phyloP scores from a whole-genome alignment of 176 grass and related monocot genomes.

The Zoysia japonica region DNA sequence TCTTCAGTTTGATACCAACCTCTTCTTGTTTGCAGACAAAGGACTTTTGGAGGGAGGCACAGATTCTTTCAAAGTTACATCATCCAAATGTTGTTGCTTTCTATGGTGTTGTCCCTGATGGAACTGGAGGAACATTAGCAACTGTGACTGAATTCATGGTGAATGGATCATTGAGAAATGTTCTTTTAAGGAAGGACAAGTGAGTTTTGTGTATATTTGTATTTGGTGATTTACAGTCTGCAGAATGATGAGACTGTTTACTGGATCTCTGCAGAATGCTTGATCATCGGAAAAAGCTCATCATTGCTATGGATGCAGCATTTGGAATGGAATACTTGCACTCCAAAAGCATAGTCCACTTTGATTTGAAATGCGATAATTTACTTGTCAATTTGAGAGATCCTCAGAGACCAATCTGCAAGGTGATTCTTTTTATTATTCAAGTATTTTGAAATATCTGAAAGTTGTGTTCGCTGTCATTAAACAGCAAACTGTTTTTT shows the following conservation, averaged over 20 bases:
- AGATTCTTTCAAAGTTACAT: constrained; percentile 93
- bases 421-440: constrained; percentile 59
- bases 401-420: constrained; percentile 95
- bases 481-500: constrained; percentile 6
- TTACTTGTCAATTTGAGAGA: constrained; percentile 94
- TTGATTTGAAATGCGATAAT: constrained; percentile 97
- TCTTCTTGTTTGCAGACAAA: constrained; percentile 54
- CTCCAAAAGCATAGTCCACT: constrained; percentile 99
- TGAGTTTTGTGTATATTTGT: constrained; percentile 36
- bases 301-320: constrained; percentile 98
- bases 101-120: constrained; percentile 97
- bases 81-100: constrained; percentile 98
- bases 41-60: constrained; percentile 97
- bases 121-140: constrained; percentile 86
- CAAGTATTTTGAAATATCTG: constrained; percentile 1
- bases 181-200: constrained; percentile 86
- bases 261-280: constrained; percentile 60
- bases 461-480: constrained; percentile 9
- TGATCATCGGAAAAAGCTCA: constrained; percentile 81
- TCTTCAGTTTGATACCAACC: background rate
- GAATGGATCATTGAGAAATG: constrained; percentile 96
- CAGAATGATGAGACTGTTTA: constrained; percentile 42
- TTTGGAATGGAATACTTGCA: constrained; percentile 99
- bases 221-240: constrained; percentile 16
- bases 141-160: constrained; percentile 96